Base-by-base conservation (phyloP, 345 rosid genomes). In the Citrus medica region DNA sequence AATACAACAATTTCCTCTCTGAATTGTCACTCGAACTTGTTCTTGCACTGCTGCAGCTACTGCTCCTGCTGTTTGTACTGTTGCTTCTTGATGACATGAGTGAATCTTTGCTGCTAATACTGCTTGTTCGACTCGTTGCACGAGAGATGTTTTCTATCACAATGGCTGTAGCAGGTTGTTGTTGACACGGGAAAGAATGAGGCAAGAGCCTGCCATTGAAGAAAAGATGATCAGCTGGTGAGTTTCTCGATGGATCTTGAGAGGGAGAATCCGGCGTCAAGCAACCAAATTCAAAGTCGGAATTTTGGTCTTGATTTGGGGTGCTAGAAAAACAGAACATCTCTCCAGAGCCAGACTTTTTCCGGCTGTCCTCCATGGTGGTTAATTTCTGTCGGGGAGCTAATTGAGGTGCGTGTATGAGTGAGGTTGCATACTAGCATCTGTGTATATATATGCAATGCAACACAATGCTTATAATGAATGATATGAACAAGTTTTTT, bases 181-280 rank as follows among this genome's bases (percentile, higher is more conserved):
- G 72, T 68, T 17, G 78, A 35, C 67, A 64, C 1, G 98, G 98
- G 69, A 93, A 94, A 9, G 80, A 61, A 73, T 94, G 98, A 3
- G 98, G 98, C 79, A 94, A 53, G 67, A 93, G 85, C 73, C 89
- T 90, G 74, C 98, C 98, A 70, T 94, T 93, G 85, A 70, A 85
- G 80, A 94, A 94, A 40, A 94, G 89, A 66, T 87, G 95, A 78
- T 94, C 98, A 2, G 98, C 98, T 1, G 97, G 98, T 5, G 97
- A 94, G 75, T 84, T 86, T 32, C 77, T 83, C 80, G 73, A 79
- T 4, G 89, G 85, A 69, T 86, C 92, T 75, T 53, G 71, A 0
- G 89, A 86, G 33, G 92, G 89, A 19, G 93, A 92, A 62, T 86
- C 89, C 2, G 92, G 92, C 4, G 93, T 88, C 14, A 89, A 71